These are phyloP conservation scores for Sporothrix schenckii DNA, from an alignment of 2,329 filamentous ascomycete species.

Conservation along the genomic window DNA sequence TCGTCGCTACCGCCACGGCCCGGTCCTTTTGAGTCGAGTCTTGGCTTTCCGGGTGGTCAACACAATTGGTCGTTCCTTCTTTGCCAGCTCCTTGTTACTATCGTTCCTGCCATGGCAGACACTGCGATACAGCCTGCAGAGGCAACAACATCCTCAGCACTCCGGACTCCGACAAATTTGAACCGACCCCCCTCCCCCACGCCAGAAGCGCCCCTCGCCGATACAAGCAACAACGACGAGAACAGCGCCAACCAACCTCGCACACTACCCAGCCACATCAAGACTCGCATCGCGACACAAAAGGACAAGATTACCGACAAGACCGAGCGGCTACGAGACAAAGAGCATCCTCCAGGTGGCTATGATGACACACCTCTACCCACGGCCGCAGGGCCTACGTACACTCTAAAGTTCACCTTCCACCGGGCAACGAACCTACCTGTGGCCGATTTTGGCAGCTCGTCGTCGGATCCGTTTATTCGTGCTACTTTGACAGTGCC, in stretches of 20 bases:
- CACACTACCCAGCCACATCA: conserved; percentile 9
- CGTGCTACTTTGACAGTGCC: conserved; percentile 70
- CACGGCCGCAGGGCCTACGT: conserved; percentile 64
- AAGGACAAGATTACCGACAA: conserved; percentile 21
- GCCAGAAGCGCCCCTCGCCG: background rate
- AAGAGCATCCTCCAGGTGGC: conserved; percentile 33
- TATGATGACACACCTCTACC: conserved; percentile 67
- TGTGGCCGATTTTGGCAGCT: conserved; percentile 73
- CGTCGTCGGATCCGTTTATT: conserved; percentile 83
- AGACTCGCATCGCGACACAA: conserved; percentile 7
- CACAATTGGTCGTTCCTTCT: conserved; percentile 5
- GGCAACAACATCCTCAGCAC: background rate
- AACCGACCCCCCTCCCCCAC: background rate
- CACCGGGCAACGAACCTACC: conserved; percentile 80
- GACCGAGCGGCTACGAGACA: conserved; percentile 5
- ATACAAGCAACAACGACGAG: background rate
- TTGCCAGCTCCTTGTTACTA: background rate
- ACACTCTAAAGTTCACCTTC: conserved; percentile 82
- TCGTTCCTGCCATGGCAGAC: conserved; percentile 11
- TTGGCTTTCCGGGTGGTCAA: conserved; percentile 15
- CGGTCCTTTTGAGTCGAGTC: conserved; percentile 15
- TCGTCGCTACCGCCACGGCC: background rate
- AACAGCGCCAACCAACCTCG: background rate
- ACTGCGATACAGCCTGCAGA: background rate
- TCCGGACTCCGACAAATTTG: no score